These are phyloP conservation scores for Pelargonium cotyledonis DNA, from an alignment of 441 rosid genomes.

Conservation along the genomic window DNA sequence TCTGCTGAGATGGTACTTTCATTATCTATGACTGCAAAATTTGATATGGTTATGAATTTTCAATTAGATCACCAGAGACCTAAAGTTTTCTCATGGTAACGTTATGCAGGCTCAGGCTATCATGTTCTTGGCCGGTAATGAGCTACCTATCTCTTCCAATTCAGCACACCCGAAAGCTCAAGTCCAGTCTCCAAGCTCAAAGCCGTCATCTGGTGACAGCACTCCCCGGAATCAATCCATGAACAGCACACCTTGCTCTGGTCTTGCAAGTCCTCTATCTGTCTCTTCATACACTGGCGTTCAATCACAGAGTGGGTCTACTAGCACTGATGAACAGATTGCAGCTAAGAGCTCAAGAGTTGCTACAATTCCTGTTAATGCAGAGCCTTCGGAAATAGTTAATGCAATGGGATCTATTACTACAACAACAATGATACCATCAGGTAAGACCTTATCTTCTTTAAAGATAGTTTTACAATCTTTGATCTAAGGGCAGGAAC, in stretches of 20 bases:
- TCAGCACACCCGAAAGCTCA: slow-evolving; percentile 30
- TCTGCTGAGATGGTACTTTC: slow-evolving; percentile 57
- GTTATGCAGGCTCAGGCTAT: slow-evolving; percentile 65
- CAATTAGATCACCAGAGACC: slow-evolving; percentile 1
- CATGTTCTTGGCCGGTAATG: slow-evolving; percentile 60
- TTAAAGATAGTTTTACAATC: no score
- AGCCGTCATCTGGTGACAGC: slow-evolving; percentile 29
- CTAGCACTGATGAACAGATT: slow-evolving; percentile 35
- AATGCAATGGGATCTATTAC: slow-evolving; percentile 29
- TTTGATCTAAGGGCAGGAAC: no score
- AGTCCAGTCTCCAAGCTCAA: slow-evolving; percentile 29
- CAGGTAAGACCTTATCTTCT: no score
- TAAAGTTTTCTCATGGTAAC: neutral
- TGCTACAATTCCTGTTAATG: slow-evolving; percentile 32
- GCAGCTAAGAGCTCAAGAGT: slow-evolving; percentile 32
- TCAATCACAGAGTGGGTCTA: slow-evolving; percentile 40
- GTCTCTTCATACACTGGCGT: slow-evolving; percentile 45
- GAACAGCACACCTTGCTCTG: slow-evolving; percentile 27
- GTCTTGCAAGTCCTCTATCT: slow-evolving; percentile 41
- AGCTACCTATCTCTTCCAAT: slow-evolving; percentile 23
- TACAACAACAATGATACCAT: slow-evolving; percentile 40
- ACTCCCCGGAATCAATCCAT: slow-evolving; percentile 30
- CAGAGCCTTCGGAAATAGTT: slow-evolving; percentile 30
- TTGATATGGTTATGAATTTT: neutral
- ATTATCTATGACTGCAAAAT: no score